Conservation (phyloP, 345 rosid species). For the Turnera subulata region DNA sequence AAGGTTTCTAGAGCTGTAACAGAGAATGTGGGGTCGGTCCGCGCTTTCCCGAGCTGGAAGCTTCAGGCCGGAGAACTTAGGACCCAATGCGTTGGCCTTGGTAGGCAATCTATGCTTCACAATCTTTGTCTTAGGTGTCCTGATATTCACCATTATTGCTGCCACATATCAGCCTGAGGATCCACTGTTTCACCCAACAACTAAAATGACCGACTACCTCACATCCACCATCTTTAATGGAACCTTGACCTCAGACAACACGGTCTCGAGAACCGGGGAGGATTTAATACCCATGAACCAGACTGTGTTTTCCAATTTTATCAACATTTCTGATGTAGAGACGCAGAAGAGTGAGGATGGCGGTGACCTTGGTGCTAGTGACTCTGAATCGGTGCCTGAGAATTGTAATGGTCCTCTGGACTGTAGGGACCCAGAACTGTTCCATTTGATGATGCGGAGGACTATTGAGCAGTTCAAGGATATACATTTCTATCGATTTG, state of each 20-base stretch:
- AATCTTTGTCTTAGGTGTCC: conserved; percentile 68
- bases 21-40: conserved; percentile 58
- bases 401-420: conserved; percentile 61
- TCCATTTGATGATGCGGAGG: conserved; percentile 78
- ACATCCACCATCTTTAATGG: conserved; percentile 76
- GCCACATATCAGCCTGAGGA: conserved; percentile 91
- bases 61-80: conserved; percentile 71
- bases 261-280: conserved; percentile 78
- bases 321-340: conserved; percentile 63
- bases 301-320: conserved; percentile 54
- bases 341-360: conserved; percentile 6
- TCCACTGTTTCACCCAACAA: conserved; percentile 79
- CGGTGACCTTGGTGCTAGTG: not conserved
- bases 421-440: conserved; percentile 80
- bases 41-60: conserved; percentile 44
- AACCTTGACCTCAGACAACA: conserved; percentile 66
- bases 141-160: conserved; percentile 86
- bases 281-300: conserved; percentile 79
- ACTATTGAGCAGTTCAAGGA: conserved; percentile 79
- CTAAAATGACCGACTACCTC: conserved; percentile 72
- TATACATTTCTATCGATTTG: conserved; percentile 81
- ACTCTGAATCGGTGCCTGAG: conserved; percentile 2
- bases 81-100: conserved; percentile 74
- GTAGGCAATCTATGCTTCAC: conserved; percentile 85
- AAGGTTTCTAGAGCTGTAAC: not conserved